Base-by-base conservation (phyloP, 331 rosid species). In the Malus hybrid region DNA sequence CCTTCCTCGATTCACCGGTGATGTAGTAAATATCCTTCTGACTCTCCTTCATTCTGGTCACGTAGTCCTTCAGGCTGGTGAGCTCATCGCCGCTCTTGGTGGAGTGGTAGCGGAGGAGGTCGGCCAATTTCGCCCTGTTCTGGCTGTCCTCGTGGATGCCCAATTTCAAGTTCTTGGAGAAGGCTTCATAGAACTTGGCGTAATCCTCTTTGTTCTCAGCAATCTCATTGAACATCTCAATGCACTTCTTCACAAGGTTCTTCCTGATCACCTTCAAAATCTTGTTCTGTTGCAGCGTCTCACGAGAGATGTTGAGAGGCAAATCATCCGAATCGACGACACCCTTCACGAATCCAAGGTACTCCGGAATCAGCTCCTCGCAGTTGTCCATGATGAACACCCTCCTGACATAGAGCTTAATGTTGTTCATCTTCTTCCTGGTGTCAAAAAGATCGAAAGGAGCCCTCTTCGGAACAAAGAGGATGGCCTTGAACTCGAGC, bases 361-460 rank as follows among this genome's bases (percentile, higher is more conserved):
- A 89, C 73, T 89, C 93, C 0, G 93, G 93, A 19, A 89, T 89
- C 75, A 89, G 87, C 67, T 89, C 91, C 71, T 87, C 91, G 3
- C 91, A 89, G 22, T 89, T 89, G 68, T 89, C 93, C 93, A 89
- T 89, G 65, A 89, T 89, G 82, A 89, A 89, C 67, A 89, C 93
- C 68, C 93, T 89, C 77, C 91, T 81, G 12, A 87, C 93, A 68
- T 89, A 87, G 3, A 89, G 91, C 85, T 89, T 89, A 33, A 87
- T 87, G 71, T 89, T 89, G 86, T 89, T 89, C 90, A 87, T 77
- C 80, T 87, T 89, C 85, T 89, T 89, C 67, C 81, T 78, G 44
- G 84, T 87, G 82, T 89, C 93, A 1, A 89, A 89, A 10, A 89
- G 79, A 75, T 89, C 93, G 2, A 89, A 89, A 0, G 93, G 93